These are phyloP conservation scores for Antitrichia curtipendula DNA, from an alignment of 225 moss, liverwort and hornwort genomes.

Conservation along the genomic window DNA sequence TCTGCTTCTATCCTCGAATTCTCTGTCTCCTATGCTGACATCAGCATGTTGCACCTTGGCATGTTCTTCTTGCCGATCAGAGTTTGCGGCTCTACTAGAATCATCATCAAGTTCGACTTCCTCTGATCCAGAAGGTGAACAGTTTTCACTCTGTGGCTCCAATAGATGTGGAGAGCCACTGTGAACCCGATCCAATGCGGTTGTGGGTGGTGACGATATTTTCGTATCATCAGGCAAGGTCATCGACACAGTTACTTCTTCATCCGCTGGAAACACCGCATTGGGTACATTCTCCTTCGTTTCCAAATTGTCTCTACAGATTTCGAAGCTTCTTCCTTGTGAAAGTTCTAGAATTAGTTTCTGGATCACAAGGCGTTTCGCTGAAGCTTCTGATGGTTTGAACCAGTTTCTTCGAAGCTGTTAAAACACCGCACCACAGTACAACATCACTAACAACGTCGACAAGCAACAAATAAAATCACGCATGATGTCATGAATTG, in stretches of 20 bases:
- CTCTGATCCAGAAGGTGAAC: not conserved
- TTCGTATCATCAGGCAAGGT: not conserved
- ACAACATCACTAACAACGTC: not conserved
- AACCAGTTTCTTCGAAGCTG: constrained; percentile 53
- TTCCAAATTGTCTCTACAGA: not conserved
- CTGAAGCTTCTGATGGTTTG: constrained; percentile 42
- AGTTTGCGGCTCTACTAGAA: not conserved
- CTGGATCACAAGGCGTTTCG: constrained; percentile 36
- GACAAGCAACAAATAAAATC: not conserved
- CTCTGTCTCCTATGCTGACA: not conserved
- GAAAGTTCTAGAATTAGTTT: constrained; percentile 37
- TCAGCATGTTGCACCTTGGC: not conserved
- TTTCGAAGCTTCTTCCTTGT: constrained; percentile 1
- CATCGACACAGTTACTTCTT: not conserved
- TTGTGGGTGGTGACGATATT: not conserved
- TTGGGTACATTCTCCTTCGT: not conserved
- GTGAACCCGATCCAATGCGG: not conserved
- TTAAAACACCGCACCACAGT: not conserved
- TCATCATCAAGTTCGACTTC: not conserved
- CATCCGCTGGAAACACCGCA: not conserved
- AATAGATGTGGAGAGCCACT: not conserved
- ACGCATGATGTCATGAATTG: not conserved
- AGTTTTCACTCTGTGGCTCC: not conserved
- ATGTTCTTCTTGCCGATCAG: not conserved
- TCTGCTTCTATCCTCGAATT: not conserved